Percentiles rank a stretch among this genome's conserved stretches.
These are phyloP conservation scores for Rutidosis leptorrhynchoides DNA, from an alignment of 129 eudicot genomes.

Conservation along the genomic window DNA sequence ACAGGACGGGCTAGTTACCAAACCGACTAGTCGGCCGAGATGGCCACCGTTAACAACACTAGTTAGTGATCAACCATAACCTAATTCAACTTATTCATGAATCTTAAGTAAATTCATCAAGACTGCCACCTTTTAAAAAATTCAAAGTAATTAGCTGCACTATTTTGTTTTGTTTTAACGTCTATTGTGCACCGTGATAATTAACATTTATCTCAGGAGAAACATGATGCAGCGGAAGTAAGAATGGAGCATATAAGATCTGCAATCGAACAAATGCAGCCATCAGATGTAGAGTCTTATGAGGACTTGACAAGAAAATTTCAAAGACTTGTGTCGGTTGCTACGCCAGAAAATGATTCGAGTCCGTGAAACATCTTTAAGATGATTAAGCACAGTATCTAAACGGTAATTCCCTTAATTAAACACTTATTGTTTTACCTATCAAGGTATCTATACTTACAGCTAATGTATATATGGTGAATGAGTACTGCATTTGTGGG, in stretches of 20 bases:
- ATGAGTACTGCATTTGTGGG: constrained; percentile 4
- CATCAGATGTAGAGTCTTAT: constrained; percentile 64
- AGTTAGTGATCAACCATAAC: too few species aligned
- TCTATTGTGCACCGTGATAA: neutral
- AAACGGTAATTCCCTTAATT: constrained; percentile 36
- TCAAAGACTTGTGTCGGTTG: constrained; percentile 61
- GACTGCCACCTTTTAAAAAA: neutral
- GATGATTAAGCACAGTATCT: constrained; percentile 18
- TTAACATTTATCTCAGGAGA: constrained; percentile 53
- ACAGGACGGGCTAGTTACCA: too few species aligned
- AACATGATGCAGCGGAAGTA: constrained; percentile 56
- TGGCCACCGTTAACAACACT: too few species aligned
- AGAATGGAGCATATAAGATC: constrained; percentile 71
- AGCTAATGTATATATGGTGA: too few species aligned
- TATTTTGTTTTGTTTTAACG: neutral
- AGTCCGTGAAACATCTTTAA: constrained; percentile 30
- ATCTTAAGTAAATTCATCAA: too few species aligned
- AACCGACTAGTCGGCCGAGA: too few species aligned
- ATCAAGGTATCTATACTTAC: too few species aligned
- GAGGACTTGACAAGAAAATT: constrained; percentile 50
- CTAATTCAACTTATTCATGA: too few species aligned
- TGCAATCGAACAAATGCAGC: constrained; percentile 57
- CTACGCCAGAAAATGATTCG: constrained; percentile 30
- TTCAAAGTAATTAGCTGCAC: neutral
- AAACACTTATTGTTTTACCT: neutral